These are phyloP conservation scores for Exophiala oligosperma DNA, from an alignment of 2,329 filamentous ascomycete species.

Conservation along the genomic window DNA sequence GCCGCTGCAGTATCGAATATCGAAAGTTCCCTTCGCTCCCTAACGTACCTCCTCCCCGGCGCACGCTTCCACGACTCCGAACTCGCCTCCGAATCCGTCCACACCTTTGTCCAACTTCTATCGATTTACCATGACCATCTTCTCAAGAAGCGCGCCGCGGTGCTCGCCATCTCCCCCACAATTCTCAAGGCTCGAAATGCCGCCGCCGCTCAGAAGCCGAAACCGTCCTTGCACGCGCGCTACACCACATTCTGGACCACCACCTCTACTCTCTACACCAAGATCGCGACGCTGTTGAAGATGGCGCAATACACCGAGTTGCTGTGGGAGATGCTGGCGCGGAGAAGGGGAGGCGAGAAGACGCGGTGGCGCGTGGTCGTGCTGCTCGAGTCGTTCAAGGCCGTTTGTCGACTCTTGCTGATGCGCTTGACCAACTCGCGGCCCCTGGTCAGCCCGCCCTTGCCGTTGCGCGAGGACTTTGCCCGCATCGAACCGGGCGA, in stretches of 20 bases:
- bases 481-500: slow-evolving; percentile 56
- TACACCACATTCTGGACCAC: slow-evolving; percentile 66
- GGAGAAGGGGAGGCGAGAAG: slow-evolving; percentile 76
- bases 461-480: slow-evolving; percentile 78
- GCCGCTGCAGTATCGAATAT: slow-evolving; percentile 91
- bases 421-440: slow-evolving; percentile 80
- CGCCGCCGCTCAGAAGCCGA: slow-evolving; percentile 33
- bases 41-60: slow-evolving; percentile 96
- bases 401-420: slow-evolving; percentile 76
- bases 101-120: slow-evolving; percentile 28
- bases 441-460: slow-evolving; percentile 76
- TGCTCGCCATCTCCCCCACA: slow-evolving; percentile 71
- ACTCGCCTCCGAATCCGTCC: slow-evolving; percentile 80
- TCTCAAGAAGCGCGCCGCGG: slow-evolving; percentile 27
- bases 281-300: slow-evolving; percentile 78
- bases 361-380: slow-evolving; percentile 85
- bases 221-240: slow-evolving; percentile 59
- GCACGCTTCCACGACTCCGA: slow-evolving; percentile 67
- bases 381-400: slow-evolving; percentile 81
- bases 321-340: slow-evolving; percentile 96
- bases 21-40: slow-evolving; percentile 84
- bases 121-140: slow-evolving; percentile 25
- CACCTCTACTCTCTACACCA: slow-evolving; percentile 69
- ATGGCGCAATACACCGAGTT: slow-evolving; percentile 94
- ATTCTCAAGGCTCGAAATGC: slow-evolving; percentile 12